Evolutionary conservation across 2,329 filamentous ascomycete genomes (phyloP).

Genomic region (Nannizzia gypsea): DNA sequence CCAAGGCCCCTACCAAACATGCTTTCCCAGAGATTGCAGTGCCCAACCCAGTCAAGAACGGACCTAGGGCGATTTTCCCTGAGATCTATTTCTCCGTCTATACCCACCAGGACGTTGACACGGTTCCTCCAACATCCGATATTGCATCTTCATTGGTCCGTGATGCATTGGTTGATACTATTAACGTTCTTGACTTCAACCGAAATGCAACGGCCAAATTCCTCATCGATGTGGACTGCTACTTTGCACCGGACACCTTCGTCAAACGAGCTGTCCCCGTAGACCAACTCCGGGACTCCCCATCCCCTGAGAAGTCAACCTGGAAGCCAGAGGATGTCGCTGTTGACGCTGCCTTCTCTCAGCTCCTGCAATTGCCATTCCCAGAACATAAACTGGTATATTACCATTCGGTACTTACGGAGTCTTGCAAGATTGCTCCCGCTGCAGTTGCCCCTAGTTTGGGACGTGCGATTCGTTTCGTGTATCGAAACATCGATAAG

Average conservation of each 20-base stretch:
- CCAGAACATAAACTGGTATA: conserved; percentile 92
- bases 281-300: conserved; percentile 62
- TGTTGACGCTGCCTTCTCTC: conserved; percentile 95
- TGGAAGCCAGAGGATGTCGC: conserved; percentile 98
- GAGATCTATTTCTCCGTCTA: conserved; percentile 94
- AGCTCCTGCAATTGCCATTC: conserved; percentile 74
- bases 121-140: conserved; percentile 64
- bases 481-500: conserved; percentile 69
- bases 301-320: conserved; percentile 55
- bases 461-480: conserved; percentile 79
- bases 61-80: conserved; percentile 68
- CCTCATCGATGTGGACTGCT: conserved; percentile 88
- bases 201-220: conserved; percentile 76
- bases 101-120: conserved; percentile 71
- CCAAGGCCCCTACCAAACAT: conserved; percentile 54
- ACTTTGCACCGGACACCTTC: conserved; percentile 81
- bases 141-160: conserved; percentile 74
- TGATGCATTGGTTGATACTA: conserved; percentile 78
- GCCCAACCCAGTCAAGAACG: conserved; percentile 62
- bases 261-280: conserved; percentile 88
- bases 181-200: conserved; percentile 90
- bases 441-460: conserved; percentile 92
- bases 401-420: conserved; percentile 88
- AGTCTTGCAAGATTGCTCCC: conserved; percentile 89
- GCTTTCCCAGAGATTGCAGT: conserved; percentile 63